These are phyloP conservation scores for Axilococcus clingmanii DNA, from an alignment of 139 green algal genomes.

Conservation along the genomic window DNA sequence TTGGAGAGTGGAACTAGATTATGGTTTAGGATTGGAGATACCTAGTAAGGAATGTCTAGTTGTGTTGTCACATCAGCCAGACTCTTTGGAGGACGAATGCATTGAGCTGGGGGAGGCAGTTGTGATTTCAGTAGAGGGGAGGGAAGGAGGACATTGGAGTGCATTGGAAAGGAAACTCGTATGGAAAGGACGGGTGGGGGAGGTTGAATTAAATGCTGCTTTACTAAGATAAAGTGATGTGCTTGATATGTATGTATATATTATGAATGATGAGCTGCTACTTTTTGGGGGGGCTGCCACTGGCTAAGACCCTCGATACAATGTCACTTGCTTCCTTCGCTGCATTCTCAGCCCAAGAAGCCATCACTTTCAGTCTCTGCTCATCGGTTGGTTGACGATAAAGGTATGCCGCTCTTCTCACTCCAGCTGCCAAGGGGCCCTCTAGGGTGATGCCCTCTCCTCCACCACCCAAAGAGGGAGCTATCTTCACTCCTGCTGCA, in stretches of 20 bases:
- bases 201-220: too few relatives aligned
- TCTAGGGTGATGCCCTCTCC: constrained; percentile 60
- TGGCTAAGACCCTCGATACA: not conserved
- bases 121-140: not conserved
- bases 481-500: constrained; percentile 41
- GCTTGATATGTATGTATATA: too few relatives aligned
- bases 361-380: constrained; percentile 62
- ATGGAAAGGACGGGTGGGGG: too few relatives aligned
- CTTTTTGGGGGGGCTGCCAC: not conserved
- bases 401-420: constrained; percentile 78
- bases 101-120: not conserved
- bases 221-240: too few relatives aligned
- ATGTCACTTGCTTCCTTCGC: not conserved
- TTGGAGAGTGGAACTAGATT: constrained; percentile 2
- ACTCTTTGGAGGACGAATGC: too few relatives aligned
- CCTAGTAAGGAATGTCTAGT: too few relatives aligned
- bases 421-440: constrained; percentile 60
- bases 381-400: constrained; percentile 88
- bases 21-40: constrained; percentile 1
- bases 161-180: too few relatives aligned
- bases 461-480: constrained; percentile 3
- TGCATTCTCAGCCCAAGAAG: constrained; percentile 43
- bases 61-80: too few relatives aligned
- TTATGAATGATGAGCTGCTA: too few relatives aligned
- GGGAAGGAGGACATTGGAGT: not conserved